Evolutionary conservation across 148 eudicot genomes (phyloP), one percentile per base, ranked within the genome.

Genomic region (Arctostaphylos glauca): DNA sequence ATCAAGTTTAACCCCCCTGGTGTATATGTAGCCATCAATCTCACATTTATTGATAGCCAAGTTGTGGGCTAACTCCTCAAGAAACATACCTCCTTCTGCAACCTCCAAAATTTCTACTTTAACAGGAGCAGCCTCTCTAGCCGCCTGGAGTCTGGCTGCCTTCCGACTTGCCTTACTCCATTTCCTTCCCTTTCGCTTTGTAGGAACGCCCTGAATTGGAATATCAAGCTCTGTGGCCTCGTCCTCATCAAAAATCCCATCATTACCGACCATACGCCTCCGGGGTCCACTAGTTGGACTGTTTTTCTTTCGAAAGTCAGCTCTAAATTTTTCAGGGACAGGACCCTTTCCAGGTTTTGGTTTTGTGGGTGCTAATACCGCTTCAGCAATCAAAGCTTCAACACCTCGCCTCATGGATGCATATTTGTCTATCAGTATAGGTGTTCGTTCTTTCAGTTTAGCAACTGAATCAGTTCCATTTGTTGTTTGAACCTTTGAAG

Each of bases 121-220:
- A 6, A 94, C 94, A 79, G 99, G 99, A 85, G 95, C 99, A 72
- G 98, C 95, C 9, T 92, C 97, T 81, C 82, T 88, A 50, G 93
- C 99, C 68, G 98, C 98, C 91, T 88, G 95, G 80, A 93, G 92
- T 83, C 95, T 90, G 55, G 93, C 99, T 66, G 98, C 99, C 85
- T 86, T 96, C 59, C 99, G 92, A 80, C 98, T 96, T 25, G 98
- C 98, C 85, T 93, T 96, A 82, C 83, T 93, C 95, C 94, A 94
- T 86, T 94, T 96, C 82, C 98, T 90, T 76, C 99, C 98, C 86
- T 91, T 96, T 83, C 95, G 87, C 13, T 90, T 90, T 8, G 84
- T 77, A 15, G 76, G 77, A 68, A 92, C 87, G 84, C 97, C 97
- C 44, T 90, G 88, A 86, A 87, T 82, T 23, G 92, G 85, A 76